Base-by-base conservation (phyloP, 2,329 filamentous ascomycete species). In the Didymella segeticola region DNA sequence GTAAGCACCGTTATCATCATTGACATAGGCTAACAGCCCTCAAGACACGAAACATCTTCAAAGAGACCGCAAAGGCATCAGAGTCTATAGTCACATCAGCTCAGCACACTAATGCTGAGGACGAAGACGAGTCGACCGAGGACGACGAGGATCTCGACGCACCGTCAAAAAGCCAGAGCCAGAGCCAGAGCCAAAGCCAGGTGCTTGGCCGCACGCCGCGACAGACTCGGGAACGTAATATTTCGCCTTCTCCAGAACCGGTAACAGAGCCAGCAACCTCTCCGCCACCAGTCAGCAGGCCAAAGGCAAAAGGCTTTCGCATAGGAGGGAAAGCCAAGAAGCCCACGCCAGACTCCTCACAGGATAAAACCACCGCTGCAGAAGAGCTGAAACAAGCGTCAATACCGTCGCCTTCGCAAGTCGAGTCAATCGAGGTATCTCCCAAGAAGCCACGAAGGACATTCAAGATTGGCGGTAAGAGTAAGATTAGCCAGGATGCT, bases 71-170 rank as follows among this genome's bases (percentile, higher is more conserved):
- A 26, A 46, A 47, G 2, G 8, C 39, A 7, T 26, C 36, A 7
- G 36, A 29, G 19, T 43, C 45, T 12, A 25, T 25, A 37, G 38
- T 39, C 0, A 9, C 34, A 2, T 25, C 31, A 19, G n/a, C 43
- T n/a, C 30, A 30, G 6, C 42, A 43, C 3, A 36, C 43, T 9
- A 39, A 26, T 22, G 46, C 36, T 25, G 37, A 23, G 3, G 60
- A 51, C 17, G 61, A 60, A 14, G 60, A 55, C 20, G 62, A 56
- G 7, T 50, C 55, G 9, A 74, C 72, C 15, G 70, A 72, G 5
- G 75, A 74, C 39, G 75, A 77, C 20, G 73, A 76, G 4, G 75
- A 79, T 43, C 66, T 78, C 10, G 76, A 78, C 59, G 70, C 63
- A 6, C 69, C 68, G 10, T 41, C 56, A 2, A 67, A 50, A 20